phyloP scores from a whole-genome alignment of 1,284 basidiomycete species.

The Mycena citricolor region DNA sequence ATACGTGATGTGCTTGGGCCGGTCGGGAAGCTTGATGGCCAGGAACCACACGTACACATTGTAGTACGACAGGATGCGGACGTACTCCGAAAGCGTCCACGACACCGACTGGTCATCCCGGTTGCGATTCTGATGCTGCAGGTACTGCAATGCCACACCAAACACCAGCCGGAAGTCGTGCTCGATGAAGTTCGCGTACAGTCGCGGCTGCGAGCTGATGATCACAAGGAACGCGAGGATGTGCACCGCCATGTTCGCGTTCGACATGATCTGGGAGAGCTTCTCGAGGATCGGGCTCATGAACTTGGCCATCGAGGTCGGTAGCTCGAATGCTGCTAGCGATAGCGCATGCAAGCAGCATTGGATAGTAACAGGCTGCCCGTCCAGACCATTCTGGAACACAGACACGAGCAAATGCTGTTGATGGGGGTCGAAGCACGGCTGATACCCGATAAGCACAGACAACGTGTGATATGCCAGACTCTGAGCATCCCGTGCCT shows the following conservation, averaged over 20 bases:
- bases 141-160: constrained; percentile 92
- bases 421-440: constrained; percentile 72
- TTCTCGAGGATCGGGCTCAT: constrained; percentile 84
- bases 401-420: constrained; percentile 80
- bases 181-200: constrained; percentile 94
- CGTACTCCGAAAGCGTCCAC: constrained; percentile 94
- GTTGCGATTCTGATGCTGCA: constrained; percentile 85
- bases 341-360: constrained; percentile 92
- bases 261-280: constrained; percentile 93
- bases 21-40: constrained; percentile 82
- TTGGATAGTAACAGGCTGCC: constrained; percentile 80
- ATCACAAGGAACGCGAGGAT: constrained; percentile 93
- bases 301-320: constrained; percentile 79
- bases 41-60: constrained; percentile 97
- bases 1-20: constrained; percentile 81
- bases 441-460: constrained; percentile 86
- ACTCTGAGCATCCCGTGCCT: constrained; percentile 83
- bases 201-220: constrained; percentile 71
- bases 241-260: constrained; percentile 91
- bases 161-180: constrained; percentile 94
- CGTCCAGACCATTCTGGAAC: constrained; percentile 81
- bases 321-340: constrained; percentile 87
- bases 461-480: constrained; percentile 87
- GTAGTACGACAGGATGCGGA: constrained; percentile 91
- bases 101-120: constrained; percentile 59